Conservation (phyloP, 768 basidiomycete species). For the Collybiopsis luxurians region DNA sequence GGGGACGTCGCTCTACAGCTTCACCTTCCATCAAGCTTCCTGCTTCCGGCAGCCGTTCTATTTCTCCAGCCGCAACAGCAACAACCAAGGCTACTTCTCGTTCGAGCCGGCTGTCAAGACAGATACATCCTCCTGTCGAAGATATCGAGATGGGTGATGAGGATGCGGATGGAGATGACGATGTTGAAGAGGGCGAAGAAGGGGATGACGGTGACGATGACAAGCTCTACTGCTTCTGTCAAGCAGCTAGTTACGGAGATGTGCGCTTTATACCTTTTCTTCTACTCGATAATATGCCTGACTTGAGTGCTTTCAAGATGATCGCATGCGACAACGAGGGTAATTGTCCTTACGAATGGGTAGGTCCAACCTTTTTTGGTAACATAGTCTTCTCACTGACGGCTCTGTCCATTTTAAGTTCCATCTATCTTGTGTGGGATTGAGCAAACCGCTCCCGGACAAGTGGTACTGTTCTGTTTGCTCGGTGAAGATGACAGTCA, state of each 20-base stretch:
- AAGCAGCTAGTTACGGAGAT: conserved; percentile 49
- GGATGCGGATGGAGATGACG: neutral
- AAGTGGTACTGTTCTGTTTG: conserved; percentile 55
- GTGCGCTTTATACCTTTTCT: conserved; percentile 23
- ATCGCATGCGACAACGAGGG: conserved; percentile 69
- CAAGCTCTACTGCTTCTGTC: conserved; percentile 50
- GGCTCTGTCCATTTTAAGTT: conserved; percentile 34
- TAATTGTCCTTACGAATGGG: conserved; percentile 72
- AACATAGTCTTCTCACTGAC: neutral
- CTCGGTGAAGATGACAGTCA: conserved; percentile 16
- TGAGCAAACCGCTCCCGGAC: conserved; percentile 42
- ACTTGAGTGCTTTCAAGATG: conserved; percentile 40
- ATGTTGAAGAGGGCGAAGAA: conserved; percentile 4
- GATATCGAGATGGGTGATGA: conserved; percentile 31
- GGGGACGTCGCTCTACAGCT: conserved; percentile 11
- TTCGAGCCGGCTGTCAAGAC: conserved; percentile 41
- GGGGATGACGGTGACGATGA: conserved; percentile 48
- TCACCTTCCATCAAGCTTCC: conserved; percentile 42
- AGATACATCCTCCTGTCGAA: conserved; percentile 35
- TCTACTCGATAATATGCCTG: neutral
- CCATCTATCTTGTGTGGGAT: conserved; percentile 58
- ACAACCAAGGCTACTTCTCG: conserved; percentile 38
- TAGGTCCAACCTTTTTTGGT: conserved; percentile 24
- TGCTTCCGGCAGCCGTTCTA: conserved; percentile 15
- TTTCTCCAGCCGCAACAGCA: conserved; percentile 32